Evolutionary conservation across 2,329 filamentous ascomycete genomes (phyloP).

Genomic region (Fusarium sp.): DNA sequence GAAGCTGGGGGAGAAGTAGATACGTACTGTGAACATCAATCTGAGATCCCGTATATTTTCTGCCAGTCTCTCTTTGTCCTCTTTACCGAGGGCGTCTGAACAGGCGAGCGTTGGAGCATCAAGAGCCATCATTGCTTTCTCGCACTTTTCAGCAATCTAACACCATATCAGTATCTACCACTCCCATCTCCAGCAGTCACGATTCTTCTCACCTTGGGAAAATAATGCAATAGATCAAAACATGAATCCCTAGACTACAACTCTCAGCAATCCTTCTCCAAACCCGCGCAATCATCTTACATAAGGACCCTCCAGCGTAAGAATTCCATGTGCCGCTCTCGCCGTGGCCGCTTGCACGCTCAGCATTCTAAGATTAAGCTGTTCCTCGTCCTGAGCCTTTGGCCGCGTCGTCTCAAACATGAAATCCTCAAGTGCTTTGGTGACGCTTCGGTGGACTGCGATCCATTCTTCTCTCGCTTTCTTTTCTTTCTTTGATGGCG

Average conservation of each 20-base stretch:
- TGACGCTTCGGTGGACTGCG: neutral
- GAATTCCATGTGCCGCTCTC: neutral
- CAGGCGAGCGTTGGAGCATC: neutral
- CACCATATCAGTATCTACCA: neutral
- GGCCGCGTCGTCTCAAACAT: neutral
- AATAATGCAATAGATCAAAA: neutral
- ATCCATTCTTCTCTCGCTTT: neutral
- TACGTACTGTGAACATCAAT: neutral
- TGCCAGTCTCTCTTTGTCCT: neutral
- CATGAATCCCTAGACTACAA: neutral
- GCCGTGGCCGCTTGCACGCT: neutral
- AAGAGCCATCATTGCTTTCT: neutral
- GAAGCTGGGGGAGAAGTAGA: neutral
- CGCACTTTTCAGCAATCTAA: neutral
- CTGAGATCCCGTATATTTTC: neutral
- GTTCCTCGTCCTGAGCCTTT: neutral
- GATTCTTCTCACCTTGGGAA: neutral
- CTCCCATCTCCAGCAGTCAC: neutral
- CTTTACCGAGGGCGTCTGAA: neutral
- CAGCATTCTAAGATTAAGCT: neutral
- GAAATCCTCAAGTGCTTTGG: neutral
- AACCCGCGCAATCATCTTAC: neutral
- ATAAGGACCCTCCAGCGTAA: neutral
- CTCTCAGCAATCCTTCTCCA: neutral
- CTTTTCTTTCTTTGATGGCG: neutral